Conservation (phyloP, 352 stramenopile species). For the Pythium scleroteichum region DNA sequence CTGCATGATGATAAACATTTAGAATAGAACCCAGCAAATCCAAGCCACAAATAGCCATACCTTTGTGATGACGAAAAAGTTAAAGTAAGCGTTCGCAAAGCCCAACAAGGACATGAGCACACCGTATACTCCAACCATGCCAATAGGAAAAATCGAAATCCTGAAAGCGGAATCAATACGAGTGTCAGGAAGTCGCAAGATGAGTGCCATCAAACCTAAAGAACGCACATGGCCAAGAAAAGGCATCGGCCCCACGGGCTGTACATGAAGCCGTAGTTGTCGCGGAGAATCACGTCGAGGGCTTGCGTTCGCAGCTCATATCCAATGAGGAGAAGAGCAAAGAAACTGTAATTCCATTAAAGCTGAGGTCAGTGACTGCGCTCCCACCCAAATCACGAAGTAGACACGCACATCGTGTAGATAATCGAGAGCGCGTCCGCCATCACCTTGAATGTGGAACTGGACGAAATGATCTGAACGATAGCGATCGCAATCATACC, state of each 20-base stretch:
- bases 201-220: no score
- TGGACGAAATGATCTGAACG: constrained; percentile 65
- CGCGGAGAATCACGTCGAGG: constrained; percentile 69
- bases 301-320: constrained; percentile 80
- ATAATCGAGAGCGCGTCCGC: constrained; percentile 72
- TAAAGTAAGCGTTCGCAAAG: constrained; percentile 89
- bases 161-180: constrained; percentile 28
- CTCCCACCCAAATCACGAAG: not conserved
- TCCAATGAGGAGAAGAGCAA: constrained; percentile 78
- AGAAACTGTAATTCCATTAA: constrained; percentile 51
- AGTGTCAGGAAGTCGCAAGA: constrained; percentile 8
- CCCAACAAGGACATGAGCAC: constrained; percentile 73
- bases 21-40: not conserved
- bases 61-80: constrained; percentile 90
- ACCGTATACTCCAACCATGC: constrained; percentile 82
- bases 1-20: constrained; percentile 17
- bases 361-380: no score
- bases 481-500: constrained; percentile 78
- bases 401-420: constrained; percentile 79
- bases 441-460: constrained; percentile 74
- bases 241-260: constrained; percentile 85
- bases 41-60: constrained; percentile 10
- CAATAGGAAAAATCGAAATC: constrained; percentile 90
- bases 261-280: constrained; percentile 90
- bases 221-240: constrained; percentile 88